These are phyloP conservation scores for Populus hybrid DNA, from an alignment of 441 rosid genomes.

Conservation along the genomic window DNA sequence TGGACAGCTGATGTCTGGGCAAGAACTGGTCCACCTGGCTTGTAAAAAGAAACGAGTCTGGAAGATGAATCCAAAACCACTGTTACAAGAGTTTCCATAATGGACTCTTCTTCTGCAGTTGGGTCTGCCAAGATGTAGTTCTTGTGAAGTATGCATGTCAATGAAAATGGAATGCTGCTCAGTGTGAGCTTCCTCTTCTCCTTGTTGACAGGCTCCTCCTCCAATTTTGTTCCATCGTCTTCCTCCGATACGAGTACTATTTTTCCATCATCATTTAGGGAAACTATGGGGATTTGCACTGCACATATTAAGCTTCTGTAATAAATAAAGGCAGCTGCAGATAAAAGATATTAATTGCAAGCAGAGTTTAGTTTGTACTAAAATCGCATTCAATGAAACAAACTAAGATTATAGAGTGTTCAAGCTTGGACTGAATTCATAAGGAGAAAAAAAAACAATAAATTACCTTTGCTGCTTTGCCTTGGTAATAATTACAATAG, in stretches of 20 bases:
- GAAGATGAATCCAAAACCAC: constrained; percentile 75
- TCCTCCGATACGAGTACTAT: constrained; percentile 51
- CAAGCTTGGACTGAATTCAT: background rate
- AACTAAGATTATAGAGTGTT: background rate
- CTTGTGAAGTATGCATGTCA: constrained; percentile 82
- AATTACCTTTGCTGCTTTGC: background rate
- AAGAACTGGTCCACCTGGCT: constrained; percentile 85
- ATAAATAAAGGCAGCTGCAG: constrained; percentile 10
- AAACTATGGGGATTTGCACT: constrained; percentile 86
- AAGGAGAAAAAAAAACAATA: background rate
- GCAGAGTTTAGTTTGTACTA: background rate
- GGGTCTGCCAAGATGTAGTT: constrained; percentile 85
- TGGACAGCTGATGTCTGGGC: constrained; percentile 60
- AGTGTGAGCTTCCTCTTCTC: constrained; percentile 74
- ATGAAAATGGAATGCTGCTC: constrained; percentile 64
- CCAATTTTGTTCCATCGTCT: constrained; percentile 36
- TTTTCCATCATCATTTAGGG: constrained; percentile 79
- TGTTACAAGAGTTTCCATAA: constrained; percentile 74
- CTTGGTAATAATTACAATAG: background rate
- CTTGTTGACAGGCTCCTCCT: constrained; percentile 59
- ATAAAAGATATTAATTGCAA: background rate
- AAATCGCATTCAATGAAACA: background rate
- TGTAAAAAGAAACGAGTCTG: constrained; percentile 74
- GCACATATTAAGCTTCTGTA: constrained; percentile 20
- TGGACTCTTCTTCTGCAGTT: constrained; percentile 82